Evolutionary conservation across 2,329 filamentous ascomycete species (phyloP).

Genomic region (Claviceps africana): DNA sequence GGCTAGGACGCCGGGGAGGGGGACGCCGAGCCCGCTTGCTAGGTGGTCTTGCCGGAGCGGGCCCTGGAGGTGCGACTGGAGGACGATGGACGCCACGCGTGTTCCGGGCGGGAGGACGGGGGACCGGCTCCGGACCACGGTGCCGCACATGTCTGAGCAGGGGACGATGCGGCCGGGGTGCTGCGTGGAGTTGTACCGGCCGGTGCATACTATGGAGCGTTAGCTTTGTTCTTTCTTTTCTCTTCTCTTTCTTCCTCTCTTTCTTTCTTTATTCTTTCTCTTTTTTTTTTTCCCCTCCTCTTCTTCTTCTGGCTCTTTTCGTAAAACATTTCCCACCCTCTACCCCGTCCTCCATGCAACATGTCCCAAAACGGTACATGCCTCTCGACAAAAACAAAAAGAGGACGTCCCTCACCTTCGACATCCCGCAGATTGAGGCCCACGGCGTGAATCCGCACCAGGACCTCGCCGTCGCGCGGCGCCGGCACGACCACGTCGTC

Average conservation of each 20-base stretch:
- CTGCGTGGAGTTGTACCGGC: slow-evolving; percentile 51
- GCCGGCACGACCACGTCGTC: slow-evolving; percentile 28
- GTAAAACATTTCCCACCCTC: no score
- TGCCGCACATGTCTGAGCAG: slow-evolving; percentile 58
- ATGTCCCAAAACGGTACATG: no score
- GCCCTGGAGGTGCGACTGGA: slow-evolving; percentile 41
- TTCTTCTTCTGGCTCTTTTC: no score
- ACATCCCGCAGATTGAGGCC: slow-evolving; percentile 37
- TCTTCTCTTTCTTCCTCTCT: neutral
- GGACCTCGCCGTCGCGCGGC: slow-evolving; percentile 36
- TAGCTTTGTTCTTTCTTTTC: neutral
- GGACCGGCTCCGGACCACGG: slow-evolving; percentile 32
- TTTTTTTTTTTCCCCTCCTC: no score
- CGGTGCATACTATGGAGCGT: slow-evolving; percentile 39
- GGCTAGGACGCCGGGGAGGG: slow-evolving; percentile 41
- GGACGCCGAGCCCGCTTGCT: slow-evolving; percentile 44
- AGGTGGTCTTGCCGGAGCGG: slow-evolving; percentile 43
- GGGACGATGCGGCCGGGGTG: slow-evolving; percentile 38
- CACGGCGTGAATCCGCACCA: slow-evolving; percentile 32
- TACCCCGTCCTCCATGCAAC: no score
- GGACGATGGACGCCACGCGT: slow-evolving; percentile 54
- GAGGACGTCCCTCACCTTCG: slow-evolving; percentile 22
- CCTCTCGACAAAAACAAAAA: neutral
- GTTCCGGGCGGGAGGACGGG: slow-evolving; percentile 39
- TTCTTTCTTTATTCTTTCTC: neutral